Evolutionary conservation across 78 protist species (phyloP).

Genomic region (Pirum gemmata): DNA sequence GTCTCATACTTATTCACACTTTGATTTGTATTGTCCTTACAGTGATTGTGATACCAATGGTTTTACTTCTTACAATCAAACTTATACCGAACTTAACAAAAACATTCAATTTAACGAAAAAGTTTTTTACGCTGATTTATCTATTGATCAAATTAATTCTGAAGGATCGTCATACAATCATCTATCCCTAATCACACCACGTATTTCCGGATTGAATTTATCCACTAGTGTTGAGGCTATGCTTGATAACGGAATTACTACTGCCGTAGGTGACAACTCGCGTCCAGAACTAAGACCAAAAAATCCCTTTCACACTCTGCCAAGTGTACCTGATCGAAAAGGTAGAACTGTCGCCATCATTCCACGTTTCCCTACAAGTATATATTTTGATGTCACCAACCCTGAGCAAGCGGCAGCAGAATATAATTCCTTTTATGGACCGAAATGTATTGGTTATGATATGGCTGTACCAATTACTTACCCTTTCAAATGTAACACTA

Average conservation of each 20-base stretch:
- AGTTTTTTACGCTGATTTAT: neutral
- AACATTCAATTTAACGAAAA: slow-evolving; percentile 2
- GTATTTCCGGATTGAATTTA: neutral
- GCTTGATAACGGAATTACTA: neutral
- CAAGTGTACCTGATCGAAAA: slow-evolving; percentile 2
- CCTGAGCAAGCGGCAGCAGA: slow-evolving; percentile 31
- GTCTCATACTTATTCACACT: slow-evolving; percentile 30
- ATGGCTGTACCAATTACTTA: neutral
- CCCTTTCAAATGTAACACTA: slow-evolving; percentile 27
- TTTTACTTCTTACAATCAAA: neutral
- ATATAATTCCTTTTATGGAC: slow-evolving; percentile 29
- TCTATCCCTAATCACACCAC: neutral
- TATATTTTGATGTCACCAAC: slow-evolving; percentile 36
- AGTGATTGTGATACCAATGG: slow-evolving; percentile 21
- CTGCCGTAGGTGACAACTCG: slow-evolving; percentile 12
- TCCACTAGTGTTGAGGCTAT: neutral
- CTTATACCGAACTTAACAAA: neutral
- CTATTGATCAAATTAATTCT: neutral
- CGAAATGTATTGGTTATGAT: slow-evolving; percentile 3
- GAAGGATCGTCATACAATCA: neutral
- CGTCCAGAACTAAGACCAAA: neutral
- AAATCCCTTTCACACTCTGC: slow-evolving; percentile 8
- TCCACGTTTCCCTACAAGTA: slow-evolving; percentile 29
- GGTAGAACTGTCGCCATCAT: neutral
- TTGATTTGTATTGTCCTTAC: slow-evolving; percentile 23